Evolutionary conservation across 2,329 filamentous ascomycete species (phyloP).

Genomic region (Colletotrichum aenigma): DNA sequence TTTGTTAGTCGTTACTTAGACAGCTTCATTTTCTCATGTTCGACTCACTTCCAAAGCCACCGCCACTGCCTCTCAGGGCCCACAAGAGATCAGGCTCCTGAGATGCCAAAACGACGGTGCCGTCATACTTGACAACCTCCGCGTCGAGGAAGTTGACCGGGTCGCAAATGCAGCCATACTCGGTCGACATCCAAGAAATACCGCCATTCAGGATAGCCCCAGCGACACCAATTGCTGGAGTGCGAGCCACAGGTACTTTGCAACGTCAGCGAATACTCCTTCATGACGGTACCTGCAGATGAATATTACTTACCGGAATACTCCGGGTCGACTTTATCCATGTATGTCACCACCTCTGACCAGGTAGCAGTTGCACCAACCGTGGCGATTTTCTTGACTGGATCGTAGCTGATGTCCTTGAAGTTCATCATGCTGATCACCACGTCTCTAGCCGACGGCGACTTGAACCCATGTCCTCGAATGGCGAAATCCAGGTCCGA

Average conservation of each 20-base stretch:
- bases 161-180: constrained; percentile 1
- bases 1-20: background rate
- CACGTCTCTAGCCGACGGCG: background rate
- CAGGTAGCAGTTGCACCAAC: constrained; percentile 3
- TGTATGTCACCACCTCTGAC: background rate
- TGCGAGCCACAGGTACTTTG: background rate
- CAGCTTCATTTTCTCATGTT: background rate
- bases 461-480: constrained; percentile 9
- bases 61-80: background rate
- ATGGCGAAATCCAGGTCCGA: background rate
- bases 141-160: constrained; percentile 8
- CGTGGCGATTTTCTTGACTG: background rate
- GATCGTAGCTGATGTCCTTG: background rate
- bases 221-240: background rate
- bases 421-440: constrained; percentile 6
- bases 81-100: constrained; percentile 3
- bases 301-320: background rate
- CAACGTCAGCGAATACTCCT: background rate
- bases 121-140: constrained; percentile 9
- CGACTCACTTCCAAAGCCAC: background rate
- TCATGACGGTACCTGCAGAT: background rate
- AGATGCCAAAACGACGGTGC: background rate
- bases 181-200: background rate
- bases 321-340: background rate
- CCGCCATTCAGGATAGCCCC: background rate